Evolutionary conservation across 1,284 basidiomycete genomes (phyloP), one percentile per base, ranked within the genome.

Genomic region (Amylostereum areolatum): DNA sequence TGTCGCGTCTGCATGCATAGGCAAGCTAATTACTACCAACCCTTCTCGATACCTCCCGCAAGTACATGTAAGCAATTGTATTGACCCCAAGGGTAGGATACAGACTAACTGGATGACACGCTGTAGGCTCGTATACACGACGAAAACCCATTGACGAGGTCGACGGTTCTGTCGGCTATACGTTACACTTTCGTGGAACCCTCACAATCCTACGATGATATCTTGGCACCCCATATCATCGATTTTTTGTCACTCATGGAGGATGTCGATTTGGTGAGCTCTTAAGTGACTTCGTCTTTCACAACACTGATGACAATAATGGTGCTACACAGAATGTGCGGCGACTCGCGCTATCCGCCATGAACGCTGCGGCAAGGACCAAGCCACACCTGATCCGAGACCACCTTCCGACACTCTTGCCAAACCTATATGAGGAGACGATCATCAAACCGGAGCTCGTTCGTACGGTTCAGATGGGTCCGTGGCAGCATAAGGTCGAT

Each of bases 391-490:
- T 99, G 39, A 83, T 99, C 57, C 78, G 87, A 32, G 92, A 97
- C 29, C 89, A 95, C 59, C 75, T 99, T 24, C 64, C 73, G 1
- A 66, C 75, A 0, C 74, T 99, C 2, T 73, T 98, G 42, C 93
- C 94, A 0, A 79, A 78, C 51, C 73, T 99, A 18, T 97, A 97
- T 70, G 75, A 79, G 44, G 92, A 96, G 69, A 96, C 93, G 0
- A 66, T 78, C 32, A 70, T 94, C 60, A 90, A 92, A 59, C 77
- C 81, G 11, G 83, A 89, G 34, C 81, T 97, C 48, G 87, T 97
- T 59, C 83, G 92, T 31, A 91, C 89, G 5, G 94, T 99, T 6
- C 86, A 92, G 62, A 98, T 99, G 97, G 97, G 97, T 11, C 97
- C 97, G 1, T 99, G 94, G 87, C 94, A 89, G 47, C 92, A 96